Conservation (phyloP, 108 stramenopile genomes). For the Seminavis robusta region DNA sequence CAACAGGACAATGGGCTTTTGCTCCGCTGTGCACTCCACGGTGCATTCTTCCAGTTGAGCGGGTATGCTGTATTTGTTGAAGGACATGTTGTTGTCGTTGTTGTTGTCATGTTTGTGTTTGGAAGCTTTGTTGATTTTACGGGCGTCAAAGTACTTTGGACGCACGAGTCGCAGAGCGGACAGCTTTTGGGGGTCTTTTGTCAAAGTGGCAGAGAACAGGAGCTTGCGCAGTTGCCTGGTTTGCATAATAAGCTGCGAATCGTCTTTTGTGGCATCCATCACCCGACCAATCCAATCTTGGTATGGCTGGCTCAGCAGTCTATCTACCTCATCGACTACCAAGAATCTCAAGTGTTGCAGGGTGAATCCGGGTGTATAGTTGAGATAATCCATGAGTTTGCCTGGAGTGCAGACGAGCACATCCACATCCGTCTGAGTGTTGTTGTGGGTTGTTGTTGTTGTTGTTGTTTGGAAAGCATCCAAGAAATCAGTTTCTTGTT, state of each 20-base stretch:
- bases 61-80: constrained; percentile 50
- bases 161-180: constrained; percentile 78
- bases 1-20: constrained; percentile 83
- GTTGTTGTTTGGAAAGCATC: constrained; percentile 8
- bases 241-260: constrained; percentile 7
- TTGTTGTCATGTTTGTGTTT: constrained; percentile 4
- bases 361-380: constrained; percentile 91
- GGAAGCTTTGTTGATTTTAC: constrained; percentile 4
- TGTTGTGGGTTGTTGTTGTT: constrained; percentile 5
- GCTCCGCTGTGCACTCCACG: constrained; percentile 66
- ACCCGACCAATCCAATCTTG: constrained; percentile 90
- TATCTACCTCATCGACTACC: constrained; percentile 94
- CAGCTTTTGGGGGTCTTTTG: constrained; percentile 94
- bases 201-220: constrained; percentile 92
- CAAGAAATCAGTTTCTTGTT: too few species aligned
- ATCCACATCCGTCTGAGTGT: constrained; percentile 68
- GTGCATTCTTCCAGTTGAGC: constrained; percentile 30
- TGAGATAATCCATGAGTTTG: constrained; percentile 88
- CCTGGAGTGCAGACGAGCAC: constrained; percentile 96
- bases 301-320: constrained; percentile 89
- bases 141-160: constrained; percentile 86
- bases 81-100: background rate
- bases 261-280: constrained; percentile 50
- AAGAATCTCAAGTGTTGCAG: constrained; percentile 88
- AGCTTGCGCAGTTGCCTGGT: constrained; percentile 64